Conservation (phyloP, 2,329 filamentous ascomycete species). For the Hypoxylon sp. region DNA sequence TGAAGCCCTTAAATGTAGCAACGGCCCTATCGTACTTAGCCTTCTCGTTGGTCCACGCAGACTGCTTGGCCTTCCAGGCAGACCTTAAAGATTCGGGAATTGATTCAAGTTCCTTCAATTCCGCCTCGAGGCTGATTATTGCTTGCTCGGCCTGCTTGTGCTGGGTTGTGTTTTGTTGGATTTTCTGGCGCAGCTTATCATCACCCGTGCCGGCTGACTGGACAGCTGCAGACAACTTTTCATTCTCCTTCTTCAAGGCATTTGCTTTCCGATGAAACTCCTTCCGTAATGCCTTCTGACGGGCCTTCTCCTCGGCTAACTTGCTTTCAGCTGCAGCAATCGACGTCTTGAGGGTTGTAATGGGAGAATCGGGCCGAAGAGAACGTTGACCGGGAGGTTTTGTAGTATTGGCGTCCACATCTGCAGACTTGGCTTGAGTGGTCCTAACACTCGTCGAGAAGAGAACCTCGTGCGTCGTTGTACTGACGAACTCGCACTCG, state of each 20-base stretch:
- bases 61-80: conserved; percentile 69
- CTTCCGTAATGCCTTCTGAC: conserved; percentile 79
- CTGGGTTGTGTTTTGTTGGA: conserved; percentile 81
- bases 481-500: conserved; percentile 82
- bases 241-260: conserved; percentile 79
- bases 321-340: conserved; percentile 80
- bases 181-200: conserved; percentile 81
- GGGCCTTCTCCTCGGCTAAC: conserved; percentile 77
- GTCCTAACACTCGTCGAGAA: conserved; percentile 82
- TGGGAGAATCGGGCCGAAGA: conserved; percentile 81
- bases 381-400: conserved; percentile 68
- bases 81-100: conserved; percentile 74
- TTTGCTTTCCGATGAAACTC: conserved; percentile 81
- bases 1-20: conserved; percentile 70
- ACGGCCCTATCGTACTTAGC: conserved; percentile 72
- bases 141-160: conserved; percentile 76
- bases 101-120: conserved; percentile 76
- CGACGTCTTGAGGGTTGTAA: conserved; percentile 82
- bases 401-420: conserved; percentile 55
- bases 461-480: conserved; percentile 74
- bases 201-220: conserved; percentile 80
- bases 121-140: conserved; percentile 65
- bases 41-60: conserved; percentile 69
- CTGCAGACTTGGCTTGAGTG: conserved; percentile 64
- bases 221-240: conserved; percentile 76